phyloP scores from a whole-genome alignment of 1,284 basidiomycete species.

The Leccinum subrobustum region DNA sequence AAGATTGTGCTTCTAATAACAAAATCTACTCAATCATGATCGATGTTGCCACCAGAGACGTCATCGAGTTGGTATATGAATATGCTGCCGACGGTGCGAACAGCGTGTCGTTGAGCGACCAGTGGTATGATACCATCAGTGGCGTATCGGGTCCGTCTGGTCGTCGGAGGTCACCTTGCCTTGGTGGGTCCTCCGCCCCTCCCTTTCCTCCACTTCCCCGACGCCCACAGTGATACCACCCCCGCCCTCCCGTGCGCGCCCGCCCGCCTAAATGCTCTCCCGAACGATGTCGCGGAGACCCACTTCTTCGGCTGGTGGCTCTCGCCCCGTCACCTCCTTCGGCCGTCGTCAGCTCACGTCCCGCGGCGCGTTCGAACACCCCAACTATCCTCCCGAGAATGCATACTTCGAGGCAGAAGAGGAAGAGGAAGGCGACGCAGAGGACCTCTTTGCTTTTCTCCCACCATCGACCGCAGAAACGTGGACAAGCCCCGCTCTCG shows the following conservation, averaged over 20 bases:
- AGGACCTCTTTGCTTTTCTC: slow-evolving; percentile 79
- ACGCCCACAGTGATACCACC: neutral
- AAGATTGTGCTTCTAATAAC: too few relatives aligned
- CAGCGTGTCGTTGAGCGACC: too few relatives aligned
- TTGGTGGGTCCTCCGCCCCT: too few relatives aligned
- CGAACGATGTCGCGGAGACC: slow-evolving; percentile 32
- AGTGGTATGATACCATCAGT: too few relatives aligned
- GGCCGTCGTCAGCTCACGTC: slow-evolving; percentile 19
- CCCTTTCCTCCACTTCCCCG: neutral
- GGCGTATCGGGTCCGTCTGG: too few relatives aligned
- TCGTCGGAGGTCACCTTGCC: too few relatives aligned
- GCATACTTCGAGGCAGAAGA: slow-evolving; percentile 36
- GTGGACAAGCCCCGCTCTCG: slow-evolving; percentile 17
- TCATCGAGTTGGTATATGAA: too few relatives aligned
- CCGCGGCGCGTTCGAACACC: slow-evolving; percentile 31
- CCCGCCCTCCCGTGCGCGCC: neutral
- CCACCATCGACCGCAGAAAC: slow-evolving; percentile 56
- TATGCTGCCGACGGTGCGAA: too few relatives aligned
- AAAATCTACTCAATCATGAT: too few relatives aligned
- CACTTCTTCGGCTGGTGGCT: slow-evolving; percentile 32
- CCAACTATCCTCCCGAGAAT: slow-evolving; percentile 37
- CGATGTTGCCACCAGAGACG: too few relatives aligned
- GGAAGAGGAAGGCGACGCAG: slow-evolving; percentile 57
- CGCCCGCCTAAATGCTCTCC: slow-evolving; percentile 2
- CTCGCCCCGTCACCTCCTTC: slow-evolving; percentile 30